Base-by-base conservation (phyloP, 164 flowering plant genomes). In the Aristolochia fimbriata region DNA sequence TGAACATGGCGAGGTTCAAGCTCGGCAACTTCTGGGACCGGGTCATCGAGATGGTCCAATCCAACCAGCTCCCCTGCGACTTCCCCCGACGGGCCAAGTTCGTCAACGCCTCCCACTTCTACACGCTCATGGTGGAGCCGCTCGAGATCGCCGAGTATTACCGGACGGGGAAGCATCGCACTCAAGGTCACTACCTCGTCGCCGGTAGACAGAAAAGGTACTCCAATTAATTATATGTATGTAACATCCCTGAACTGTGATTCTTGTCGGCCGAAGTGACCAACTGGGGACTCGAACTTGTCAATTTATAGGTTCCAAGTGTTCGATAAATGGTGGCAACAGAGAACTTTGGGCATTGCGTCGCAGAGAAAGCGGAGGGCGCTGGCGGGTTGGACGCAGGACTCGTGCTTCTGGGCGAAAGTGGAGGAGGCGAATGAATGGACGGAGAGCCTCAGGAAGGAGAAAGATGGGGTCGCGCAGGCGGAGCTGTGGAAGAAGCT, bases 361-460 rank as follows among this genome's bases (percentile, higher is more conserved):
- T 70, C 15, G 65, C 43, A 64, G 47, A 72, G 22, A 0, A 46
- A 43, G 59, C 78, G 96, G 67, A 84, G 69, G 71, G 74, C 55
- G 55, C 79, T 66, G 53, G 96, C 96, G 0, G 71, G 87, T 23
- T 62, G 74, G 68, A 88, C 96, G 6, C 92, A 86, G 65, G 96
- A 88, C 64, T 68, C 96, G 2, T 83, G 85, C 71, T 88, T 88
- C 58, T 88, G 96, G 96, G 96, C 93, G 0, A 75, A 65, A 65
- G 73, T 88, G 52, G 96, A 88, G 73, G 93, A 83, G 60, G 92
- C 92, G 41, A 56, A 56, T 3, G 88, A 87, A 23, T 76, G 75
- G 68, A 43, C 80, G 0, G 74, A 75, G 47, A 59, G 22, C 25
- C 63, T 70, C 4, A 72, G 67, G 54, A 62, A 31, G 6, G 87